phyloP scores from a whole-genome alignment of 1,139 yeast genomes.

The Pichiaceae sp. region DNA sequence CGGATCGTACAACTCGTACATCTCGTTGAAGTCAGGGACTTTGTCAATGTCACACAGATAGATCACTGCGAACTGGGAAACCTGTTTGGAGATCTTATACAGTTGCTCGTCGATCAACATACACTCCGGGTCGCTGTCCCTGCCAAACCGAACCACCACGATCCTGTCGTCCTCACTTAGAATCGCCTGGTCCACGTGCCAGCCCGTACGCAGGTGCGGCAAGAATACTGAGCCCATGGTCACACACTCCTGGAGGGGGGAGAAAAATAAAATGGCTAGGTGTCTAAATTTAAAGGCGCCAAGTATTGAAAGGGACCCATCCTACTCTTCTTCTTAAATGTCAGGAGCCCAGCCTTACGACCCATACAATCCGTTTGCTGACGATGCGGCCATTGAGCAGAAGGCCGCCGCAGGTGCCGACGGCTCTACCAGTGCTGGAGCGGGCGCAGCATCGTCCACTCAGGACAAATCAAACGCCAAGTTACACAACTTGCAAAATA shows the following conservation, averaged over 20 bases:
- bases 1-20: slow-evolving; percentile 91
- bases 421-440: not conserved
- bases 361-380: slow-evolving; percentile 25
- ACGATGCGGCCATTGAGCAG: slow-evolving; percentile 19
- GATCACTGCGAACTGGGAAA: slow-evolving; percentile 79
- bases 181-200: slow-evolving; percentile 98
- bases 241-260: too few species aligned
- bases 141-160: slow-evolving; percentile 83
- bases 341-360: slow-evolving; percentile 26
- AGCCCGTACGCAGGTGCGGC: slow-evolving; percentile 84
- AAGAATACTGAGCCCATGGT: slow-evolving; percentile 75
- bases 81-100: slow-evolving; percentile 71
- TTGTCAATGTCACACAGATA: slow-evolving; percentile 83
- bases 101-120: slow-evolving; percentile 87
- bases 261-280: not conserved
- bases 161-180: slow-evolving; percentile 75
- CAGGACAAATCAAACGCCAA: slow-evolving; percentile 11
- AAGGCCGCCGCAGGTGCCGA: not conserved
- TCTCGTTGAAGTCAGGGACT: slow-evolving; percentile 85
- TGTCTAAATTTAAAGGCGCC: not conserved
- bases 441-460: not conserved
- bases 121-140: slow-evolving; percentile 69
- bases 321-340: slow-evolving; percentile 10
- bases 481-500: slow-evolving; percentile 21
- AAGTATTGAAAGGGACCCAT: too few species aligned